Percentiles rank a stretch among this genome's conserved stretches.
These are phyloP conservation scores for Barnettozyma sucrosica DNA, from an alignment of 805 yeast genomes.

Conservation along the genomic window DNA sequence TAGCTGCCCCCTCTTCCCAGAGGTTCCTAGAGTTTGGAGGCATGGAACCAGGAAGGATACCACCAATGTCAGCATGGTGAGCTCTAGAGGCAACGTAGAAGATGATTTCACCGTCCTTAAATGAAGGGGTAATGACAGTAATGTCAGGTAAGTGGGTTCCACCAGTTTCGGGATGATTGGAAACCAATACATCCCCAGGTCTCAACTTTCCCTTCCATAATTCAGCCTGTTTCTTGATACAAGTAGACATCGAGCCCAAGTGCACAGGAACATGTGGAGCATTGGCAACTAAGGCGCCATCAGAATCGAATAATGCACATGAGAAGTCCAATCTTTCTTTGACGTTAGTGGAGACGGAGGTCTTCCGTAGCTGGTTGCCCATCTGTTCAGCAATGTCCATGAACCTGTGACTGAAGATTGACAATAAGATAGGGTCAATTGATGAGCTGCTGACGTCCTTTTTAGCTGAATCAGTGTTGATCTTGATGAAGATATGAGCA, in stretches of 20 bases:
- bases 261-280: constrained; percentile 90
- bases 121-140: constrained; percentile 88
- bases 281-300: constrained; percentile 78
- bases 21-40: constrained; percentile 85
- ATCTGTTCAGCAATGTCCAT: constrained; percentile 91
- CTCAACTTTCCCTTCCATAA: constrained; percentile 58
- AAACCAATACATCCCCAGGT: constrained; percentile 71
- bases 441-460: constrained; percentile 27
- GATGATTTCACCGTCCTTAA: constrained; percentile 51
- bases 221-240: constrained; percentile 59
- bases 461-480: constrained; percentile 14
- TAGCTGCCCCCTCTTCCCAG: constrained; percentile 84
- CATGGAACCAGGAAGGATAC: constrained; percentile 88
- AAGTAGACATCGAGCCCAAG: constrained; percentile 80
- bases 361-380: constrained; percentile 76
- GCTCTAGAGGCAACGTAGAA: constrained; percentile 94
- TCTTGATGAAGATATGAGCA: constrained; percentile 53
- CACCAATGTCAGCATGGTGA: constrained; percentile 96
- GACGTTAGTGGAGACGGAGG: constrained; percentile 76
- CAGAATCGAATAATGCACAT: constrained; percentile 73
- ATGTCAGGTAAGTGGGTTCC: constrained; percentile 89
- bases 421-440: constrained; percentile 65
- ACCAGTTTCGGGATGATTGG: constrained; percentile 81
- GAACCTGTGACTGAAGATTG: constrained; percentile 77
- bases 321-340: constrained; percentile 81